Evolutionary conservation across 305 asterid genomes (phyloP), one percentile per base, ranked within the genome.

Genomic region (Fraxinus platypoda): DNA sequence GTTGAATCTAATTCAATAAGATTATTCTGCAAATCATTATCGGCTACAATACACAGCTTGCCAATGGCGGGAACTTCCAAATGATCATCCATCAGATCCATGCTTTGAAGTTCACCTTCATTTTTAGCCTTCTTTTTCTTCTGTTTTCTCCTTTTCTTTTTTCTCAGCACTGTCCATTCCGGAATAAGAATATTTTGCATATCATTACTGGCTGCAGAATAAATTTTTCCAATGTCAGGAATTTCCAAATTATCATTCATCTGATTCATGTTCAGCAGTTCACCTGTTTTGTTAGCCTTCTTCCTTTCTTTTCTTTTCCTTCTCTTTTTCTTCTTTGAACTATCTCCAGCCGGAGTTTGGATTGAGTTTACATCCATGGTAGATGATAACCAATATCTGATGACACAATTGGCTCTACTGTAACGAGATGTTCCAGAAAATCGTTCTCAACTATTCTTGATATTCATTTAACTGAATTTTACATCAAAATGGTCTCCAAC

Each of bases 31-130:
- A 73, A 76, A 76, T 57, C 78, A 81, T 66, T 70, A 70, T 62
- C 31, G 21, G 80, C 74, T 82, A 15, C 25, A 23, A 6, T 43
- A 57, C 79, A 76, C 80, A 46, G 81, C 35, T 30, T 75, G 59
- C 80, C 78, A 81, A 74, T 38, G 68, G 21, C 21, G 0, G 85
- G 52, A 76, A 73, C 74, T n/a, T 85, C 83, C 72, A 33, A 62
- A 82, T 73, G 71, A 64, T 41, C 80, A 77, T 86, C 83, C 75
- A 28, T 75, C 66, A 84, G 94, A 84, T 84, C 87, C 73, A 80
- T 23, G 86, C 41, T 80, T 76, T 64, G 80, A 31, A 81, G 52
- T 59, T 76, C 88, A 74, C 28, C 75, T 38, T 7, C 72, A 26
- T 38, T 5, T 52, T 79, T 79, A 70, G 38, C 79, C 78, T 85